Base-by-base conservation (phyloP, 345 rosid genomes). In the Stellera chamaejasme region DNA sequence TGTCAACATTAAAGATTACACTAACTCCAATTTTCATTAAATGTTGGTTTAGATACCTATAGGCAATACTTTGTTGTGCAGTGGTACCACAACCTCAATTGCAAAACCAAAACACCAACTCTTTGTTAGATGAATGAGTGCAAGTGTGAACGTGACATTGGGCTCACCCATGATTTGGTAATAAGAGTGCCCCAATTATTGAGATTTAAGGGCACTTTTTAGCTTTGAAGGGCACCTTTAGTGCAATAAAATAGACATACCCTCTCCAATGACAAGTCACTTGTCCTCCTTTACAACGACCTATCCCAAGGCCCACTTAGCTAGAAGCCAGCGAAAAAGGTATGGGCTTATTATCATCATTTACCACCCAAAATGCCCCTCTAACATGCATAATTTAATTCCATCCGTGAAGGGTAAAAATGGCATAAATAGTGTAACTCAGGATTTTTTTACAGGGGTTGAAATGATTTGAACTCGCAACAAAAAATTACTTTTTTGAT, bases 381-480 rank as follows among this genome's bases (percentile, higher is more conserved):
- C 11, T 10, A 10, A 11, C 8, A 28, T 55, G 19, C 51, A 11
- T 9, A 54, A n/a, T 36, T 15, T 52, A 1, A 27, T 14, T 43
- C 11, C 32, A 46, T 4, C 12, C 3, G 14, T 6, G 7, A 63
- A 27, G 52, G 56, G 68, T 41, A 63, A 43, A 27, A 52, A 25
- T 48, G 26, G 23, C 46, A 44, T 12, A 48, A 10, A 9, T 25
- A 0, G 2, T 6, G 13, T 25, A n/a, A n/a, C n/a, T n/a, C n/a
- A n/a, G n/a, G n/a, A n/a, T n/a, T n/a, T n/a, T n/a, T n/a, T n/a
- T n/a, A n/a, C n/a, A n/a, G n/a, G n/a, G n/a, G n/a, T n/a, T n/a
- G n/a, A n/a, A n/a, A n/a, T n/a, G n/a, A n/a, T n/a, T n/a, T n/a
- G n/a, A n/a, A n/a, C n/a, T n/a, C n/a, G n/a, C n/a, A n/a, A n/a